phyloP scores from a whole-genome alignment of 2,329 filamentous ascomycete species.

The Aspergillus sp. region DNA sequence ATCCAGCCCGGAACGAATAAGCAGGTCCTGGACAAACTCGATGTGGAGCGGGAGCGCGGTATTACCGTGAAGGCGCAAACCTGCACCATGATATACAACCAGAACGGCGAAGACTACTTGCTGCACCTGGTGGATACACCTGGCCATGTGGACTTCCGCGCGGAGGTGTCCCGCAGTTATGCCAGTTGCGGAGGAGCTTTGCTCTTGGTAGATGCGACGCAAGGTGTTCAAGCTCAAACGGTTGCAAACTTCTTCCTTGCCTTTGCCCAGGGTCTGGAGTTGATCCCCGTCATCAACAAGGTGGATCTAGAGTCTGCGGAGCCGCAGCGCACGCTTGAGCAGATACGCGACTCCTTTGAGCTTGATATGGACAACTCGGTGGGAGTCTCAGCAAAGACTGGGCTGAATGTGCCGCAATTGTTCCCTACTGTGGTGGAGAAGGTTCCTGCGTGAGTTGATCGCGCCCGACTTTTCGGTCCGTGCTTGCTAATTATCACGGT shows the following conservation, averaged over 20 bases:
- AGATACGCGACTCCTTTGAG: conserved; percentile 81
- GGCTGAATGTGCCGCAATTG: conserved; percentile 73
- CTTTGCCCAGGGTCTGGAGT: conserved; percentile 76
- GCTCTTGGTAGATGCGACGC: conserved; percentile 87
- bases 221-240: conserved; percentile 94
- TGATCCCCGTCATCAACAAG: conserved; percentile 94
- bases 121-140: conserved; percentile 94
- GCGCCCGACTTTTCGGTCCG: neutral
- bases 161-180: conserved; percentile 91
- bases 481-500: conserved; percentile 11
- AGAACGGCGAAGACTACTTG: conserved; percentile 79
- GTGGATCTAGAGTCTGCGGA: conserved; percentile 88
- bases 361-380: conserved; percentile 66
- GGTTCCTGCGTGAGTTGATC: conserved; percentile 55
- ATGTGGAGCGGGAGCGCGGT: conserved; percentile 89
- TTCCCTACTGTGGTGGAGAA: conserved; percentile 77
- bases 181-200: conserved; percentile 90
- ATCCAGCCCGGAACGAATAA: conserved; percentile 81
- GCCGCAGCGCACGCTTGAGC: conserved; percentile 71
- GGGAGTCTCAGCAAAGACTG: conserved; percentile 87
- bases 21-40: conserved; percentile 92
- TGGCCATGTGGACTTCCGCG: conserved; percentile 94
- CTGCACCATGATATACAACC: conserved; percentile 91
- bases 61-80: conserved; percentile 99
- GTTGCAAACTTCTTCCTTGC: conserved; percentile 98